Base-by-base conservation (phyloP, 2,329 filamentous ascomycete species). In the Ramularia endophylla region DNA sequence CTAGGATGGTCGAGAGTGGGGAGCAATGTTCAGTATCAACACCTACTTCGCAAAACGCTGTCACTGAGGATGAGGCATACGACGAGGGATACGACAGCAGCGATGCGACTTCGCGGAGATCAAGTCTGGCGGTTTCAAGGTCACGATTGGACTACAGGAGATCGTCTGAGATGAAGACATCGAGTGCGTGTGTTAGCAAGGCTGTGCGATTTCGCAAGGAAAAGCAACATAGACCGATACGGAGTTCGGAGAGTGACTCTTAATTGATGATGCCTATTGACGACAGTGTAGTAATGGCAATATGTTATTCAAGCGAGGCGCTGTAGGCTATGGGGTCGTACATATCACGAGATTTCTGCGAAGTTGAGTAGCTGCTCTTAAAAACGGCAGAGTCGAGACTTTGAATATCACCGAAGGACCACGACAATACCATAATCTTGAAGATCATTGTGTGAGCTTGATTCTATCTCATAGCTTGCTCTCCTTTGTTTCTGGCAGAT, bases 401-500 rank as follows among this genome's bases (percentile, higher is more conserved):
- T n/a, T n/a, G n/a, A n/a, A n/a, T n/a, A n/a, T n/a, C n/a, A n/a
- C n/a, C n/a, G n/a, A n/a, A n/a, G n/a, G n/a, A n/a, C n/a, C n/a
- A n/a, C n/a, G n/a, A n/a, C n/a, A n/a, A n/a, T n/a, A n/a, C 22
- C 22, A 11, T 11, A 25, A 25, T 11, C 22, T 25, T 11, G 11
- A 11, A 6, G 6, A 17, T 29, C 36, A 28, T 39, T 11, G n/a
- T n/a, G n/a, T 25, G n/a, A 36, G 15, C 27, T 8, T 17, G 15
- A 12, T 28, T 27, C 31, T 20, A 18, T 28, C 35, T 39, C 59
- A 65, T 31, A 68, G 42, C 56, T 64, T 62, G 42, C 57, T 57
- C 48, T 72, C 69, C 5, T 71, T 74, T 32, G 78, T 73, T 54
- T 88, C 85, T 1, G 83, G 81, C 30, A 97, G 72, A 66, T 87